Base-by-base conservation (phyloP, 441 rosid species). In the Adansonia madagascariensis region DNA sequence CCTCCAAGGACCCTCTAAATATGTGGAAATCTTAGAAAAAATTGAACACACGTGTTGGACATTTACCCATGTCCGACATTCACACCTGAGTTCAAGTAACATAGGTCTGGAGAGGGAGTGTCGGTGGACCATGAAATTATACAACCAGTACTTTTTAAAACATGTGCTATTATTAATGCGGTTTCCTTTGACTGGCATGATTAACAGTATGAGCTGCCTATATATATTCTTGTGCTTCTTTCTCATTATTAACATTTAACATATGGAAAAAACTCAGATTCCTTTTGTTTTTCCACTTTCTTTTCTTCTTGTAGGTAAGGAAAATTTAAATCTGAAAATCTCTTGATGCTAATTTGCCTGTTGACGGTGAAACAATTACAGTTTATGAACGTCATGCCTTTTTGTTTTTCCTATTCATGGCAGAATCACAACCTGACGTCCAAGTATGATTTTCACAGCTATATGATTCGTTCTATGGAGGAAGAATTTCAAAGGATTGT, bases 391-490 rank as follows among this genome's bases (percentile, higher is more conserved):
- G 53, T 77, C 50, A 35, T 31, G 44, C 56, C 3, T 79, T 71
- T 60, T 67, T 68, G 52, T 66, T 57, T 64, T 64, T 76, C 75
- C 57, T 63, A 47, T 57, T 72, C 52, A n/a, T 79, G 75, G 81
- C 93, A 94, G 98, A 94, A 92, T 84, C 98, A 94, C 90, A 82
- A 91, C 83, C 94, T 94, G 76, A 18, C 85, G 0, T 77, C 59
- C 27, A 88, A 86, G 78, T 92, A 91, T 69, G 98, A 94, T 86
- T 92, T 94, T 79, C 98, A 92, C 81, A 88, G 97, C 89, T 94
- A 94, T 80, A 92, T 94, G 98, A 88, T 94, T 79, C 97, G 97
- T 61, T 89, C 98, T 60, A 92, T 91, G 98, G 98, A 94, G 81
- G 98, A 94, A 88, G 98, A 94, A 82, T 94, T 94, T 80, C 95